Evolutionary conservation across 2,329 filamentous ascomycete genomes (phyloP).

Genomic region (Colletotrichum falcatum): DNA sequence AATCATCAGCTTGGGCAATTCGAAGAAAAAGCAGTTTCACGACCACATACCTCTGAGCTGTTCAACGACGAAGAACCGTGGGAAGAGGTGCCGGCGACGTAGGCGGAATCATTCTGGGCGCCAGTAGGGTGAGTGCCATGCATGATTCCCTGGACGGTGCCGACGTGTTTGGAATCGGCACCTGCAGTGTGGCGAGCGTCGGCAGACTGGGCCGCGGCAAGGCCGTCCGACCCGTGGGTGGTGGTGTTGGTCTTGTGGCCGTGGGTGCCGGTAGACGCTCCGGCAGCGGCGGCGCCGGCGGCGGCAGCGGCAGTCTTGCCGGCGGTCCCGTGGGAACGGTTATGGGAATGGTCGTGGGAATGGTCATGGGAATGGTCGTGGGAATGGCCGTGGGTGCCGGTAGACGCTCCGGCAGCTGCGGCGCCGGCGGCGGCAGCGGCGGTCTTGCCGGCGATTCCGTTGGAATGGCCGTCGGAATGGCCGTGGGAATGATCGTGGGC

Average conservation of each 20-base stretch:
- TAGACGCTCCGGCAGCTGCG: too few species aligned
- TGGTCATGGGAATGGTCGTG: not conserved
- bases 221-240: conserved; percentile 3
- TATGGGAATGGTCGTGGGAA: conserved; percentile 6
- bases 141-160: conserved; percentile 18
- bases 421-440: conserved; percentile 2
- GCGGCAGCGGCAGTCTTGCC: not conserved
- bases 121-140: conserved; percentile 30
- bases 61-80: not conserved
- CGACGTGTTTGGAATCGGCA: not conserved
- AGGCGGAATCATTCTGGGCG: conserved; percentile 2
- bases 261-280: not conserved
- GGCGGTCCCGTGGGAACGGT: not conserved
- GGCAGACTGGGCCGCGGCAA: conserved; percentile 15
- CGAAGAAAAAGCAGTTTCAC: too few species aligned
- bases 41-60: conserved; percentile 15
- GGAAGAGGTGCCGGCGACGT: conserved; percentile 11
- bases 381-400: not conserved
- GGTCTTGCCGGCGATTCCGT: not conserved
- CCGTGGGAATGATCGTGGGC: conserved; percentile 2
- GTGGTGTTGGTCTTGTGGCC: conserved; percentile 4
- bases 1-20: not conserved
- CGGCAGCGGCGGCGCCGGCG: conserved; percentile 3
- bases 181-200: conserved; percentile 20
- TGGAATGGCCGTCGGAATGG: too few species aligned